Conservation (phyloP, 768 basidiomycete species). For the Paxillus involutus region DNA sequence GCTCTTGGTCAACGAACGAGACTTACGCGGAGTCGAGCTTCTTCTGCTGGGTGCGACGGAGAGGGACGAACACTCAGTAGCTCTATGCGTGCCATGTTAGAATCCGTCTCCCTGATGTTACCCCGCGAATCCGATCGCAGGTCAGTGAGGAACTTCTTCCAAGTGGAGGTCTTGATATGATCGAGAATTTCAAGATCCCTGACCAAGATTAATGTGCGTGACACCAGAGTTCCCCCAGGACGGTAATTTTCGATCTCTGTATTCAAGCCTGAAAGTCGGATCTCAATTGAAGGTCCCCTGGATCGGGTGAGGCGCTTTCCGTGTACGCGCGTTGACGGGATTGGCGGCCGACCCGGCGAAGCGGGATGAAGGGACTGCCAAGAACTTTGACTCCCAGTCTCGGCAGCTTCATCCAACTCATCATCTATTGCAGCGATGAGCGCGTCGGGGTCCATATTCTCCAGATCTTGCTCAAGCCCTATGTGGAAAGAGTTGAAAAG, state of each 20-base stretch:
- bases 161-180: slow-evolving; percentile 97
- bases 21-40: slow-evolving; percentile 66
- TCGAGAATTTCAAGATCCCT: slow-evolving; percentile 87
- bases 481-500: slow-evolving; percentile 96
- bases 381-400: slow-evolving; percentile 78
- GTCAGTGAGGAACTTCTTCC: slow-evolving; percentile 94
- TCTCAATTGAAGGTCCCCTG: slow-evolving; percentile 79
- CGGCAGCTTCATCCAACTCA: slow-evolving; percentile 75
- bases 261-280: slow-evolving; percentile 63
- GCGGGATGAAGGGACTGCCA: slow-evolving; percentile 83
- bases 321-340: slow-evolving; percentile 40
- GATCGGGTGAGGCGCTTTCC: slow-evolving; percentile 70
- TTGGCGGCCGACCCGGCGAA: slow-evolving; percentile 41
- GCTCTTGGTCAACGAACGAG: background rate
- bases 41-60: slow-evolving; percentile 64
- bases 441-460: slow-evolving; percentile 70
- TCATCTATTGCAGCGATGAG: slow-evolving; percentile 92
- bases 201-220: slow-evolving; percentile 66
- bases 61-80: slow-evolving; percentile 74
- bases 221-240: slow-evolving; percentile 55
- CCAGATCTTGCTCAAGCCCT: slow-evolving; percentile 78
- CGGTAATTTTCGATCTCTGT: slow-evolving; percentile 69
- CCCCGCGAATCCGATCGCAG: slow-evolving; percentile 84
- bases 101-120: slow-evolving; percentile 86
- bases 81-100: slow-evolving; percentile 91